Evolutionary conservation across 345 rosid genomes (phyloP), one percentile per base, ranked within the genome.

Genomic region (Murraya koenigii): DNA sequence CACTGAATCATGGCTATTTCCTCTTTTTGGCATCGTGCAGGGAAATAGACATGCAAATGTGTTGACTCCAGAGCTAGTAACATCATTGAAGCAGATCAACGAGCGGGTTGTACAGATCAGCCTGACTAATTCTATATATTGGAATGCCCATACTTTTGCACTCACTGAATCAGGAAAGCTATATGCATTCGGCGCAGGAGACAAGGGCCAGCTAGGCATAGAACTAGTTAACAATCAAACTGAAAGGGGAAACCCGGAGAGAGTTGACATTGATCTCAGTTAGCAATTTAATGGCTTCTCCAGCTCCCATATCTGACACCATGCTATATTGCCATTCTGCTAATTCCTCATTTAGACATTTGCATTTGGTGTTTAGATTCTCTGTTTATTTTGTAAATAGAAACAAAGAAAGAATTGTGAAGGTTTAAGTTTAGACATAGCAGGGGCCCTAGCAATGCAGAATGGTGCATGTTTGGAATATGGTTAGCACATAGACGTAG

Each of bases 71-170:
- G 86, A 88, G 76, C 79, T 90, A 13, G 97, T 90, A 76, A 77
- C 90, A 19, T 89, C 97, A 11, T 76, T 96, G 89, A 91, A 93
- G 81, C 89, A 90, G 75, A 77, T 84, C 41, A 89, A 92, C 1
- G 97, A 96, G 81, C 82, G 89, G 63, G 87, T 96, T 72, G 93
- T 94, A 56, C 98, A 96, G 85, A 90, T 92, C 79, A 94, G 98
- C 89, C 90, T 87, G 11, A 96, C 98, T 62, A 96, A 96, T 80
- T 88, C 94, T 0, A 78, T 88, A 79, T 85, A 89, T 77, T 94
- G 94, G 97, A 89, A 84, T 38, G 93, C 98, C 9, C 99, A 96
- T 85, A 96, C 98, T 0, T 88, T 96, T 78, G 98, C 97, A 4
- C 92, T 94, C 75, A 87, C 95, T 0, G 97, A 94, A 83, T 89